phyloP scores from a whole-genome alignment of 2,329 filamentous ascomycete species.

The Pseudocercospora cruenta region DNA sequence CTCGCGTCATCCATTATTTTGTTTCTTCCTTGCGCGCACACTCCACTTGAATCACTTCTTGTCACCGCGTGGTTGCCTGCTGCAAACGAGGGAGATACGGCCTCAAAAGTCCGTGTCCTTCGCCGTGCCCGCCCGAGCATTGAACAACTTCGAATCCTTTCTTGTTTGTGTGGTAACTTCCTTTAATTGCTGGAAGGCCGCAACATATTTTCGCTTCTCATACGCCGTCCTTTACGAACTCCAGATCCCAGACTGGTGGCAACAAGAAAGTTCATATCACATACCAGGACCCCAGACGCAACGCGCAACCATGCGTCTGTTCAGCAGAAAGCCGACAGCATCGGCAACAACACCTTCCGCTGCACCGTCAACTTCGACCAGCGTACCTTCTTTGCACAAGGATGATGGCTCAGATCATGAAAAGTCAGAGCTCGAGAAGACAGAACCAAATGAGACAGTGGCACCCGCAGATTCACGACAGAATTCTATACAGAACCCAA shows the following conservation, averaged over 20 bases:
- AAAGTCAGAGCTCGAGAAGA: constrained; percentile 20
- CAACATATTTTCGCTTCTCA: neutral
- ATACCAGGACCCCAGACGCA: neutral
- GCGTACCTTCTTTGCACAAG: constrained; percentile 15
- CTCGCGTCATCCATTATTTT: constrained; percentile 3
- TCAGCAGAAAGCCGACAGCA: constrained; percentile 24
- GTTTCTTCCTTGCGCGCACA: neutral
- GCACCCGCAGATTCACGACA: constrained; percentile 9
- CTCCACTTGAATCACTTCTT: neutral
- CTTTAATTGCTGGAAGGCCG: neutral
- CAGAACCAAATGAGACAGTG: constrained; percentile 1
- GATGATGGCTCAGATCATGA: constrained; percentile 22
- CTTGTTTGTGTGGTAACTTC: neutral
- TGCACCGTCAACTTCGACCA: constrained; percentile 11
- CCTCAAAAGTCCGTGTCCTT: neutral
- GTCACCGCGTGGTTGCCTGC: neutral
- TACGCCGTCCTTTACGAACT: neutral
- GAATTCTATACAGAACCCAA: constrained; percentile 13
- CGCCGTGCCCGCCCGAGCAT: constrained; percentile 1
- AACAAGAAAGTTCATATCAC: neutral
- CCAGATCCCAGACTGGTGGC: neutral
- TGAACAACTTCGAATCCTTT: neutral
- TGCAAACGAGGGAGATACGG: neutral
- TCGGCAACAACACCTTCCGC: constrained; percentile 10
- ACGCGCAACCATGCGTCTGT: constrained; percentile 26